Evolutionary conservation across 2,329 filamentous ascomycete genomes (phyloP).

Genomic region (Dothistroma septosporum): DNA sequence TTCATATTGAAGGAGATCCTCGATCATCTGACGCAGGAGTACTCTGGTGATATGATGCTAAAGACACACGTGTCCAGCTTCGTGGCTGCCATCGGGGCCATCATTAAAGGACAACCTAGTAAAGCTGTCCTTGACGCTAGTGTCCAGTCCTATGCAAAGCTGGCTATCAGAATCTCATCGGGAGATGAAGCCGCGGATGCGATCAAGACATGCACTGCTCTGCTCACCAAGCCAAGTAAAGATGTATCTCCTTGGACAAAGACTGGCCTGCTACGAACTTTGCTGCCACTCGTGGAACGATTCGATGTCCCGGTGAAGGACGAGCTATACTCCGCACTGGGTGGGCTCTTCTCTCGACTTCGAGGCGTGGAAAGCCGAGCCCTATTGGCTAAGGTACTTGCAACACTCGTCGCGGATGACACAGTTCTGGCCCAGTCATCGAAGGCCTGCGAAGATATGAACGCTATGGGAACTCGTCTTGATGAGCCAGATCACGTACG

Average conservation of each 20-base stretch:
- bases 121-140: constrained; percentile 75
- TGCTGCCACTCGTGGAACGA: constrained; percentile 62
- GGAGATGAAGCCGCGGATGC: constrained; percentile 69
- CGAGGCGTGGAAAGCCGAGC: constrained; percentile 73
- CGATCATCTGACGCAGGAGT: constrained; percentile 60
- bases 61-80: constrained; percentile 65
- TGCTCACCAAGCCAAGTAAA: constrained; percentile 79
- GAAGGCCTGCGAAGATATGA: constrained; percentile 69
- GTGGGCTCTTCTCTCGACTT: constrained; percentile 85
- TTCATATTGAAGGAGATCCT: constrained; percentile 74
- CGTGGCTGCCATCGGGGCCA: constrained; percentile 50
- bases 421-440: constrained; percentile 60
- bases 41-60: constrained; percentile 54
- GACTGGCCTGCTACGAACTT: constrained; percentile 69
- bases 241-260: constrained; percentile 81
- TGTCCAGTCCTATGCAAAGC: constrained; percentile 71
- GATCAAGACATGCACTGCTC: constrained; percentile 72
- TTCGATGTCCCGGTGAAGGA: constrained; percentile 24
- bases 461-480: constrained; percentile 70
- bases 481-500: constrained; percentile 86
- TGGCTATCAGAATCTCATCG: constrained; percentile 66
- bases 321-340: constrained; percentile 69
- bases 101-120: constrained; percentile 57
- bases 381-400: constrained; percentile 68
- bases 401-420: constrained; percentile 64